phyloP scores from a whole-genome alignment of 768 basidiomycete species.

The Piloderma croceum region DNA sequence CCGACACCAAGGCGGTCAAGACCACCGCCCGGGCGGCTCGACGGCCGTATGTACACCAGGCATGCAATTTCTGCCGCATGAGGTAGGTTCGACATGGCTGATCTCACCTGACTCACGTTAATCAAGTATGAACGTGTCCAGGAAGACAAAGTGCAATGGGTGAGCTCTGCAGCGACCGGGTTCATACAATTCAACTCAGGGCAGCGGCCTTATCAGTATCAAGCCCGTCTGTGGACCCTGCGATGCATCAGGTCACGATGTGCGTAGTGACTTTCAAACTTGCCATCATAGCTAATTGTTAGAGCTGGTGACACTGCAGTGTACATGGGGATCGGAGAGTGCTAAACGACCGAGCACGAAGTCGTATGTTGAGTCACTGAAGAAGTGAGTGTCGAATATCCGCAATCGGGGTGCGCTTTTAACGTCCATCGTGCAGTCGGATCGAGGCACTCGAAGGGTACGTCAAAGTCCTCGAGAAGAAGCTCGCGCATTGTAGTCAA shows the following conservation, averaged over 20 bases:
- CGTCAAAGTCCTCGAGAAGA: conserved; percentile 22
- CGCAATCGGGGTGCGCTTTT: too few species aligned
- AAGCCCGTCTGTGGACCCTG: conserved; percentile 27
- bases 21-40: too few species aligned
- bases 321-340: conserved; percentile 28
- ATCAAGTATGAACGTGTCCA: too few species aligned
- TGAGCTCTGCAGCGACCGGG: too few species aligned
- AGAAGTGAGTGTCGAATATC: too few species aligned
- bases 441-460: conserved; percentile 21
- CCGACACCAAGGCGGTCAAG: too few species aligned
- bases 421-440: too few species aligned
- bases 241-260: conserved; percentile 18
- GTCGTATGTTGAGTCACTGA: conserved; percentile 28
- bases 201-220: too few species aligned
- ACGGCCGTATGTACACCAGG: conserved; percentile 27
- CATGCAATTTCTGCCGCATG: conserved; percentile 28
- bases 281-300: neutral
- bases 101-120: too few species aligned
- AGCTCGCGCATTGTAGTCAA: conserved; percentile 10
- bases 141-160: conserved; percentile 32
- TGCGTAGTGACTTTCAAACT: conserved; percentile 4
- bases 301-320: conserved; percentile 12
- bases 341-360: conserved; percentile 28
- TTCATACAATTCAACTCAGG: too few species aligned
- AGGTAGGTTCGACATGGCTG: conserved; percentile 13